Evolutionary conservation across 768 basidiomycete species (phyloP), one percentile per base, ranked within the genome.

Genomic region (Scleroderma citrinum): DNA sequence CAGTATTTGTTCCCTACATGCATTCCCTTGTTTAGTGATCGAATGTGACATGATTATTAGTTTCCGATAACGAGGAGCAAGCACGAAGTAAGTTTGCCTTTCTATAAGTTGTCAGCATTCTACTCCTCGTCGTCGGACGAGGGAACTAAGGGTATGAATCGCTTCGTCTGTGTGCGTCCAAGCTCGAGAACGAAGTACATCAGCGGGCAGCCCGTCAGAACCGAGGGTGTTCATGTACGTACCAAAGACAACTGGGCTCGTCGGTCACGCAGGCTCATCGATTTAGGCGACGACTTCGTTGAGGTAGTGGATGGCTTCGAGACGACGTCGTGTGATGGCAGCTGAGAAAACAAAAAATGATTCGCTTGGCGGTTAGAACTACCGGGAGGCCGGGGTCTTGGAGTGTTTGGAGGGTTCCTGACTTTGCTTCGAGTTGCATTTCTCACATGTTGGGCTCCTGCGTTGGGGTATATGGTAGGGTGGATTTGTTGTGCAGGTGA

Each of bases 121-220:
- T 31, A 66, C 21, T 54, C 52, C 44, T 67, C 63, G 19, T 65
- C 64, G 44, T 67, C 65, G 44, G 65, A 66, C 44, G 66, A 66
- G 29, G 65, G 57, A 43, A 53, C 56, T 46, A 67, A 41, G 42
- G 64, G 51, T 12, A 65, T 60, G 32, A 63, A 61, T 7, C 61
- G 64, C 48, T 58, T 66, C 14, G 63, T 57, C 34, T 59, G 59
- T 17, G 57, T 44, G 38, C 55, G 61, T 35, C 60, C 56, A 49
- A 58, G 48, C 64, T 66, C 53, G 37, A 42, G 24, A 42, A 12
- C 39, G 21, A 16, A 26, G 24, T 14, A n/a, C n/a, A 14, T 29
- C 14, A 26, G 14, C 11, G 56, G 49, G n/a, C 23, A 20, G 3
- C 16, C 37, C 21, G 23, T 35, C 26, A 4, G n/a, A 16, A 17